Evolutionary conservation across 73 alveolate genomes (phyloP).

Genomic region (Effrenium voratum): DNA sequence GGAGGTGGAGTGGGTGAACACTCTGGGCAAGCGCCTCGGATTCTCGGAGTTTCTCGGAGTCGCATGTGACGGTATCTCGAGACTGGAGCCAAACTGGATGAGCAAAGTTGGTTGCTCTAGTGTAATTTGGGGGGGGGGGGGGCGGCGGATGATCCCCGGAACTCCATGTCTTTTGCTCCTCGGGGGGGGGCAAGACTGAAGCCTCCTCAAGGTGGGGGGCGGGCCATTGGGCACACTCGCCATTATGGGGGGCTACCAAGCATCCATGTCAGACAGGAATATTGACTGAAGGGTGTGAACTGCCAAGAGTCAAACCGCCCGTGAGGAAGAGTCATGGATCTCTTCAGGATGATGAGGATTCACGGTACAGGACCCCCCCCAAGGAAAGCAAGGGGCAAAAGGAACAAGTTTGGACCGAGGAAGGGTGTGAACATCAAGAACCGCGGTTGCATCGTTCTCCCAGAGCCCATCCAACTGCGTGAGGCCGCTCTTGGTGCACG

Average conservation of each 20-base stretch:
- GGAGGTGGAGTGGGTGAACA: conserved; percentile 28
- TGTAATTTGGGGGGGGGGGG: neutral
- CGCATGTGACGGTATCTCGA: neutral
- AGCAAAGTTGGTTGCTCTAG: neutral
- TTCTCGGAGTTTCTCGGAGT: too few species aligned
- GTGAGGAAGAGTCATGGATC: too few species aligned
- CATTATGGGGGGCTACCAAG: too few species aligned
- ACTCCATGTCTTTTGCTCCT: neutral
- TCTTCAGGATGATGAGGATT: too few species aligned
- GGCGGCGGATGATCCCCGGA: neutral
- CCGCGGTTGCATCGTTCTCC: conserved; percentile 70
- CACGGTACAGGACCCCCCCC: too few species aligned
- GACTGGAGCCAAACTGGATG: neutral
- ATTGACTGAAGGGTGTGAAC: too few species aligned
- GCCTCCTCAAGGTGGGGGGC: too few species aligned
- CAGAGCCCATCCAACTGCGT: conserved; percentile 33
- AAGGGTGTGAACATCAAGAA: neutral
- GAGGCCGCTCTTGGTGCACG: neutral
- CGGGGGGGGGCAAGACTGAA: neutral
- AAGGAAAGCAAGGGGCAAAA: too few species aligned
- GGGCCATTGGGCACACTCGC: too few species aligned
- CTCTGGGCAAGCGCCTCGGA: conserved; percentile 54
- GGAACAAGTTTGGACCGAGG: too few species aligned
- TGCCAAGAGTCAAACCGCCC: too few species aligned
- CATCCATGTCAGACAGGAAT: too few species aligned